Evolutionary conservation across 768 basidiomycete genomes (phyloP).

Genomic region (Dictyophora rubrovolvata): DNA sequence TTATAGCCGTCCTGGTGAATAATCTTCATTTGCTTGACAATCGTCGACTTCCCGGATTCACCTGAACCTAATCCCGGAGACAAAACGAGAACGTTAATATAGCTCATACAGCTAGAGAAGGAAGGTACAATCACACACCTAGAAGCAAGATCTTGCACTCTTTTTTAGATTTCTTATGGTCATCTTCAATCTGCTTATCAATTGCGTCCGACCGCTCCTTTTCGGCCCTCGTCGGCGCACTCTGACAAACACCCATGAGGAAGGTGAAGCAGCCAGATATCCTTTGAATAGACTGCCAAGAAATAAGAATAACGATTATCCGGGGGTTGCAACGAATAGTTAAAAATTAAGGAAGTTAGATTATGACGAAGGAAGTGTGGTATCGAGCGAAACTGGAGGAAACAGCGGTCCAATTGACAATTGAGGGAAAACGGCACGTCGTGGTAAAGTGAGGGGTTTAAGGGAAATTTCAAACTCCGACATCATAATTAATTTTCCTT

Average conservation of each 20-base stretch:
- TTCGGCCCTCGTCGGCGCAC: conserved; percentile 19
- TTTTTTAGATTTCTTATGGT: conserved; percentile 65
- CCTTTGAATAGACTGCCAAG: background rate
- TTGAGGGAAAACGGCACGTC: background rate
- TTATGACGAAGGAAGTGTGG: background rate
- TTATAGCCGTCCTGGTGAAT: conserved; percentile 91
- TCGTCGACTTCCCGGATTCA: conserved; percentile 90
- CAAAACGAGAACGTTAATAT: background rate
- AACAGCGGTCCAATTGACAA: background rate
- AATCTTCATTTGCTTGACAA: conserved; percentile 99
- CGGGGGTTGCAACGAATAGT: background rate
- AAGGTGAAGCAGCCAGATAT: background rate
- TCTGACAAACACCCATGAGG: conserved; percentile 12
- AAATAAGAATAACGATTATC: background rate
- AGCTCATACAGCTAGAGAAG: background rate
- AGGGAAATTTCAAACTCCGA: background rate
- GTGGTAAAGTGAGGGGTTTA: background rate
- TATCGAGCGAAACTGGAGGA: background rate
- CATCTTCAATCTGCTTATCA: conserved; percentile 80
- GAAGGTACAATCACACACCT: conserved; percentile 40
- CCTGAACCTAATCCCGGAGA: conserved; percentile 58
- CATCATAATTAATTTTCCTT: background rate
- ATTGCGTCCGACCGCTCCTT: conserved; percentile 62
- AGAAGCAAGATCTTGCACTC: conserved; percentile 90
- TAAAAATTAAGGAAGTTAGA: background rate